Evolutionary conservation across 129 eudicot genomes (phyloP).

Genomic region (Flaveria trinervia): DNA sequence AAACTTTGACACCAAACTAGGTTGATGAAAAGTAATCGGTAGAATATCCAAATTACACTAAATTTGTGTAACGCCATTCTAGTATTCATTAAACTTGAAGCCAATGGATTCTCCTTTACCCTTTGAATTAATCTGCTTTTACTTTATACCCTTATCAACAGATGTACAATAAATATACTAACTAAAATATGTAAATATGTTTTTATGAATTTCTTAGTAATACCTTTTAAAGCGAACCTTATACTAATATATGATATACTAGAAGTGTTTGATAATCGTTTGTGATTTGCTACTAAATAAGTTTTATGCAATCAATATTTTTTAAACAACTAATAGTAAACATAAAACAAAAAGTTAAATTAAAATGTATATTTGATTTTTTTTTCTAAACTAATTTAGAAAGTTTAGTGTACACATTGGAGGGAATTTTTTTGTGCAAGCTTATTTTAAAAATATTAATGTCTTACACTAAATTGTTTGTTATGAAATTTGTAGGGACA

Average conservation of each 20-base stretch:
- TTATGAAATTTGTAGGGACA: constrained; percentile 65
- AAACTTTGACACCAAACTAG: constrained; percentile 5
- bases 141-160: background rate
- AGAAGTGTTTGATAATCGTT: background rate
- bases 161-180: background rate
- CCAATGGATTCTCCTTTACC: background rate
- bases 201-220: background rate
- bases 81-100: background rate
- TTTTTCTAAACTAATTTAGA: background rate
- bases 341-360: background rate
- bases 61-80: background rate
- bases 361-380: background rate
- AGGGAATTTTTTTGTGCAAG: background rate
- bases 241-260: background rate
- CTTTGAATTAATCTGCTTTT: background rate
- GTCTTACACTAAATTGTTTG: background rate
- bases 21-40: background rate
- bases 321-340: background rate
- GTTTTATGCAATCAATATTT: background rate
- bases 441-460: background rate
- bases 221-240: background rate
- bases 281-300: background rate
- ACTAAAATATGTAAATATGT: background rate
- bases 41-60: background rate
- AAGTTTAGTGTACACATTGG: background rate